Evolutionary conservation across 345 rosid genomes (phyloP).

Genomic region (Camelina sativa): DNA sequence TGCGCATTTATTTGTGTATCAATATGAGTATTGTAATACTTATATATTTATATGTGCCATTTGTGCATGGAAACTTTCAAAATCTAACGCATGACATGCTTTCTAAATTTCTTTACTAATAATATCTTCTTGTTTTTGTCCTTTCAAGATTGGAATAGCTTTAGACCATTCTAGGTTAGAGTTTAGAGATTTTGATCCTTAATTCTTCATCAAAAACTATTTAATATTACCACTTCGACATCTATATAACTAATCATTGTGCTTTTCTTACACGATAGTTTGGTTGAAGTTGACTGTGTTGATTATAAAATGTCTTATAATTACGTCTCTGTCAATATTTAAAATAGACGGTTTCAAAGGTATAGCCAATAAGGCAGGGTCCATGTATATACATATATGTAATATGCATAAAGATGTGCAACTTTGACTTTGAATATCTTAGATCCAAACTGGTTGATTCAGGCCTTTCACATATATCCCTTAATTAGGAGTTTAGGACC

Average conservation of each 20-base stretch:
- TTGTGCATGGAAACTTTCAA: constrained; percentile 40
- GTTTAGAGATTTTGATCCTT: constrained; percentile 21
- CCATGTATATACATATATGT: neutral
- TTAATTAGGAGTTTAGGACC: constrained; percentile 5
- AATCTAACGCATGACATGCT: constrained; percentile 43
- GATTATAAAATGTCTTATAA: constrained; percentile 14
- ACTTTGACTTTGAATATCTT: constrained; percentile 31
- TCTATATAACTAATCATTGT: neutral
- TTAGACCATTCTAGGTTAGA: constrained; percentile 34
- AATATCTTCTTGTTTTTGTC: constrained; percentile 33
- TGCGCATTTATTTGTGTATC: constrained; percentile 27
- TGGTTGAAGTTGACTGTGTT: constrained; percentile 9
- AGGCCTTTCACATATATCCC: constrained; percentile 21
- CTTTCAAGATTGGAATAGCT: constrained; percentile 43
- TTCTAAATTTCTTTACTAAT: constrained; percentile 20
- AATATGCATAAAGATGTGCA: constrained; percentile 18
- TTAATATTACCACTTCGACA: neutral
- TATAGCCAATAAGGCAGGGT: constrained; percentile 17
- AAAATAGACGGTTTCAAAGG: constrained; percentile 21
- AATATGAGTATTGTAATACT: constrained; percentile 6
- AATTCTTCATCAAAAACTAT: neutral
- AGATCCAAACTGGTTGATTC: constrained; percentile 16
- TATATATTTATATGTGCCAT: constrained; percentile 5
- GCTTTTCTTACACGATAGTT: constrained; percentile 4
- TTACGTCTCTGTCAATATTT: constrained; percentile 26